Evolutionary conservation across 2,329 filamentous ascomycete species (phyloP), one percentile per base, ranked within the genome.

Genomic region (Pseudopyricularia javanii): DNA sequence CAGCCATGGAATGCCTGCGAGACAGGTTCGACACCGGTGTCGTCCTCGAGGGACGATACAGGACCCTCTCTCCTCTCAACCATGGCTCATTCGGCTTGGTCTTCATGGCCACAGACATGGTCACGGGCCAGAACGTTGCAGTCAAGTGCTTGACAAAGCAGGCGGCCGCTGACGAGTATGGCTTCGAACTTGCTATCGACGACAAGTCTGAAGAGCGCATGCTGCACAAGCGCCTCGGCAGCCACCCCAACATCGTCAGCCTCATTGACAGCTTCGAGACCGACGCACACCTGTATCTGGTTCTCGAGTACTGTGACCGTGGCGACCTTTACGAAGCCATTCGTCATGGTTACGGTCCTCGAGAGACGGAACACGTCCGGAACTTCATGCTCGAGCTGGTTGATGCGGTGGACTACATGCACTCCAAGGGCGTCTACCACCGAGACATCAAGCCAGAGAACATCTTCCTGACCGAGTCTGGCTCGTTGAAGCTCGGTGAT

Each of bases 401-500:
- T 52, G 85, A 88, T 65, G 88, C 91, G 50, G 86, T 98, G 50
- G 83, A 88, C 57, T 91, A 89, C 69, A 89, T 95, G 70, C 93
- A 98, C 68, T 78, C 80, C 57, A 91, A 91, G 68, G 91, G 89
- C 58, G 81, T 97, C 64, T 96, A 90, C 68, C 93, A 98, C 66
- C 88, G 93, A 56, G 93, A 98, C 69, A 96, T 98, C 80, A 98
- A 98, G 74, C 93, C 93, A 0, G 93, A 98, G 77, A 98, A 98
- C 75, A 95, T 98, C 68, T 97, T 98, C 68, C 77, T 98, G 58
- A 87, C 84, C 55, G 80, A 91, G 56, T 80, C 85, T 59, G 91
- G 91, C 52, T 79, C 85, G 37, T 87, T 97, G 86, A 98, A 98
- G 73, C 82, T 98, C 34, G 93, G 93, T 63, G 93, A 98, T 69